Evolutionary conservation across 257 asterid genomes (phyloP), one percentile per base, ranked within the genome.

Genomic region (Handroanthus guayacan): DNA sequence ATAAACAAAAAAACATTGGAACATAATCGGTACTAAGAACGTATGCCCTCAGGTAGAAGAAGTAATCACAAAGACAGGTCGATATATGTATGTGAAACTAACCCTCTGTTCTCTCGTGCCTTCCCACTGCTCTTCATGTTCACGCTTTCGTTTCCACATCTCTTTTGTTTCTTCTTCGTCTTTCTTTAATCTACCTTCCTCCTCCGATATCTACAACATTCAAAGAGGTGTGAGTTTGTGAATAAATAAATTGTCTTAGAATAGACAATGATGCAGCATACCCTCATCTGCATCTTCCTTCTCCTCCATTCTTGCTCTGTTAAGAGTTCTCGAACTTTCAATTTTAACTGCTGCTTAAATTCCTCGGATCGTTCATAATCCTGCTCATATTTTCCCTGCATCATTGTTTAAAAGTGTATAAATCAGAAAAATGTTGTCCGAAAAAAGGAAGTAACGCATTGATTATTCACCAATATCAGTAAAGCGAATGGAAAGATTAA

Each of bases 71-170:
- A 36, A 18, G 58, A 73, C 6, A 71, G 10, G 58, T 41, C 7
- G 52, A 38, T 25, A 76, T 34, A 64, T 41, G 66, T 55, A 74
- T 10, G 67, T 63, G 71, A 60, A 64, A 80, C 94, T 81, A 73
- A 95, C 99, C 93, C 99, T 86, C 45, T 91, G 62, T 83, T 95
- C 99, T 78, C 99, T 85, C 20, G 99, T 95, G 83, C 99, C 99
- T 87, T 95, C 99, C 99, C 99, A 95, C 82, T 93, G 98, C 89
- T 95, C 98, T 85, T 95, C 99, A 9, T 95, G 98, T 81, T 95
- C 97, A 64, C 99, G 97, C 86, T 95, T 95, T 71, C 97, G 90
- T 79, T 95, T 95, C 98, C 97, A 93, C 97, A 87, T 78, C 87
- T 95, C 99, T 83, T 95, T 95, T 73, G 97, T 88, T 84, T 95